These are phyloP conservation scores for Malassezia caprae DNA, from an alignment of 1,284 basidiomycete genomes.

Conservation along the genomic window DNA sequence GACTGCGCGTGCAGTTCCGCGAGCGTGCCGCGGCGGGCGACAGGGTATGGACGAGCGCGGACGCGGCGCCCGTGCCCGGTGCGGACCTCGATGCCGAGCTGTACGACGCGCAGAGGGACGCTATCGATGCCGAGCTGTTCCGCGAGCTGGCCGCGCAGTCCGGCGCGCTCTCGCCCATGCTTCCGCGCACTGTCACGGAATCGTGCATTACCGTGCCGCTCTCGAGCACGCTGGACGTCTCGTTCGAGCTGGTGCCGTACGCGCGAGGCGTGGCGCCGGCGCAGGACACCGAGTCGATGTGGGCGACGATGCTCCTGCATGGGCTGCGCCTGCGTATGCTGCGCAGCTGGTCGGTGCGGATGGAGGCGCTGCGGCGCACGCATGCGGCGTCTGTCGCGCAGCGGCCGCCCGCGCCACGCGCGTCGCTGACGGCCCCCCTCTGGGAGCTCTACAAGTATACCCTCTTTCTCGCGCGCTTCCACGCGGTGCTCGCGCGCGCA, in stretches of 20 bases:
- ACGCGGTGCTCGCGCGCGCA: not conserved
- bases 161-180: constrained; percentile 19
- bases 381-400: not conserved
- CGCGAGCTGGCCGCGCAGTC: constrained; percentile 27
- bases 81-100: constrained; percentile 24
- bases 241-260: constrained; percentile 19
- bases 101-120: constrained; percentile 27
- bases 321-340: constrained; percentile 17
- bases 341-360: constrained; percentile 8
- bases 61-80: not conserved
- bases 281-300: not conserved
- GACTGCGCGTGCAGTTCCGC: constrained; percentile 22
- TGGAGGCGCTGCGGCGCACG: not conserved
- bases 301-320: constrained; percentile 11
- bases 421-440: constrained; percentile 4
- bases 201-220: constrained; percentile 13
- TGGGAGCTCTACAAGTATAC: constrained; percentile 19
- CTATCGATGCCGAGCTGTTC: constrained; percentile 29
- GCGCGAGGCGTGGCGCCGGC: not conserved
- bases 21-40: not conserved
- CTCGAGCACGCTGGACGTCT: constrained; percentile 11
- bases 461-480: constrained; percentile 16
- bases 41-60: constrained; percentile 23
- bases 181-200: constrained; percentile 22
- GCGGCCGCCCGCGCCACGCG: not conserved